Evolutionary conservation across 345 rosid genomes (phyloP).

Genomic region (Eucalyptus albens): DNA sequence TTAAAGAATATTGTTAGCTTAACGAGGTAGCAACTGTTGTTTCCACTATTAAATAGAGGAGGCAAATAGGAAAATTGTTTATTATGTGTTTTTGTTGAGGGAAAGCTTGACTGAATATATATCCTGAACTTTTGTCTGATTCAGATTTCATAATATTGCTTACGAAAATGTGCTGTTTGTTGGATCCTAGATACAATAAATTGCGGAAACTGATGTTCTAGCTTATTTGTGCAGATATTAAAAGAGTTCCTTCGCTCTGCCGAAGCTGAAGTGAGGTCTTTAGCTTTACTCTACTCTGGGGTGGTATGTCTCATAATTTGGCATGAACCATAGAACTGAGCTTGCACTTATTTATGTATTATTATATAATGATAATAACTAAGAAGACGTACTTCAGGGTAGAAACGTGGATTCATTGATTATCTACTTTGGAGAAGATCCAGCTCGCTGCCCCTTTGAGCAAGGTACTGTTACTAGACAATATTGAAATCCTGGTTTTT

Average conservation of each 20-base stretch:
- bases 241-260: constrained; percentile 75
- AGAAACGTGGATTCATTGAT: constrained; percentile 80
- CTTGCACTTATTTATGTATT: not conserved
- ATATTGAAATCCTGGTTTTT: not conserved
- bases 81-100: not conserved
- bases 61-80: not conserved
- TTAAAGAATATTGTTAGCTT: not conserved
- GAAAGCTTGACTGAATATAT: not conserved
- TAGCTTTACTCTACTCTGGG: constrained; percentile 71
- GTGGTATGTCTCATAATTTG: constrained; percentile 42
- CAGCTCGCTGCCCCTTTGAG: constrained; percentile 82
- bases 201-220: not conserved
- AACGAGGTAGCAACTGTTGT: not conserved
- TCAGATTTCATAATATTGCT: not conserved
- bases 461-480: constrained; percentile 38
- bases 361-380: not conserved
- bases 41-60: not conserved
- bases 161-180: not conserved
- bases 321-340: not conserved
- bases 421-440: constrained; percentile 96
- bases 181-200: not conserved
- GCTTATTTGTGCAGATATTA: constrained; percentile 23
- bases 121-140: not conserved
- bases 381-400: constrained; percentile 30
- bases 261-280: constrained; percentile 74